Evolutionary conservation across 306 rosid genomes (phyloP).

Genomic region (Leucaena leucocephala): DNA sequence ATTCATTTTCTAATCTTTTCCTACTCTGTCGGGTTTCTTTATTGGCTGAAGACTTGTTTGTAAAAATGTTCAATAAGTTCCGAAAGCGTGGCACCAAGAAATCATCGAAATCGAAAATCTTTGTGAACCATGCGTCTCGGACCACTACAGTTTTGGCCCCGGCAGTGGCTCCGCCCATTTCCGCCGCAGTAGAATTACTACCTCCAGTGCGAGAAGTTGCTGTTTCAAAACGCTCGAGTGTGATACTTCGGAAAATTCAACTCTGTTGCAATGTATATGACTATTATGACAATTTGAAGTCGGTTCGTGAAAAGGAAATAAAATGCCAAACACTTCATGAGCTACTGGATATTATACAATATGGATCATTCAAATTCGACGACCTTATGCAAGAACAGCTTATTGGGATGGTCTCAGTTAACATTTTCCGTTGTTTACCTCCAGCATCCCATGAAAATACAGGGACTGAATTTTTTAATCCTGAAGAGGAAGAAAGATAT

Average conservation of each 20-base stretch:
- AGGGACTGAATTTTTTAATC: constrained; percentile 43
- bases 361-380: constrained; percentile 49
- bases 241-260: constrained; percentile 60
- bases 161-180: not conserved
- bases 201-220: constrained; percentile 59
- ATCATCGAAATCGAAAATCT: constrained; percentile 49
- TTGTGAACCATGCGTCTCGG: constrained; percentile 68
- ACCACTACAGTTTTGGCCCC: constrained; percentile 18
- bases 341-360: constrained; percentile 55
- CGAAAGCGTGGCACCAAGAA: constrained; percentile 64
- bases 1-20: not conserved
- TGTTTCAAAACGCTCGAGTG: constrained; percentile 43
- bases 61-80: constrained; percentile 64
- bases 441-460: constrained; percentile 53
- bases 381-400: constrained; percentile 61
- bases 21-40: constrained; percentile 19
- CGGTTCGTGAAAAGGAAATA: constrained; percentile 53
- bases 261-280: constrained; percentile 57
- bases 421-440: constrained; percentile 73
- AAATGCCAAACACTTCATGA: constrained; percentile 75
- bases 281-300: constrained; percentile 47
- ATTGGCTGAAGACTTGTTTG: not conserved
- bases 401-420: constrained; percentile 60
- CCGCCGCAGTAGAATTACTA: constrained; percentile 51
- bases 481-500: constrained; percentile 67